A percentile compares a stretch with the other conserved stretches of the same genome.
These are phyloP conservation scores for Calocybe indica DNA, from an alignment of 768 basidiomycete species.

Conservation along the genomic window DNA sequence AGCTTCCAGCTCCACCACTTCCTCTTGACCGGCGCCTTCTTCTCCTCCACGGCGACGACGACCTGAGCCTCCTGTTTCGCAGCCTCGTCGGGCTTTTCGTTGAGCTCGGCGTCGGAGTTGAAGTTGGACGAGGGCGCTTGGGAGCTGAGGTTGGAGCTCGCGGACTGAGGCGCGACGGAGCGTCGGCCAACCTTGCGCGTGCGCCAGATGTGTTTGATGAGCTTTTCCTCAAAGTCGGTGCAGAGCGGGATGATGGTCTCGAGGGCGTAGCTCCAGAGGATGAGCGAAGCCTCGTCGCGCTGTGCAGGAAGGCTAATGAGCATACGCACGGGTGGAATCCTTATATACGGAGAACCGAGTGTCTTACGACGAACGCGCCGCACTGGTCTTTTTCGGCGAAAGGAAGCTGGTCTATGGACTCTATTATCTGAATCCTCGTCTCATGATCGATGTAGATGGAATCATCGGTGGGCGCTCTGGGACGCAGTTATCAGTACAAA, in stretches of 20 bases:
- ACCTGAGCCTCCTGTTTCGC: slow-evolving; percentile 12
- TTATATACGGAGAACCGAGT: slow-evolving; percentile 3
- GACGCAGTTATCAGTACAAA: too few relatives aligned
- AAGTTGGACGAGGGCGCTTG: slow-evolving; percentile 8
- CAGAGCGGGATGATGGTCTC: slow-evolving; percentile 62
- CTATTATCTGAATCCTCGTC: slow-evolving; percentile 82
- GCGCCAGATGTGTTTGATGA: slow-evolving; percentile 80
- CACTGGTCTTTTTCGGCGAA: slow-evolving; percentile 86
- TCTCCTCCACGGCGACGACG: slow-evolving; percentile 14
- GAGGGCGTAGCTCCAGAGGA: slow-evolving; percentile 77
- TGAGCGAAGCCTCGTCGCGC: slow-evolving; percentile 72
- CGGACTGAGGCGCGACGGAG: background rate
- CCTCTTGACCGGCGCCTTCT: slow-evolving; percentile 15
- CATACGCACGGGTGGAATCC: background rate
- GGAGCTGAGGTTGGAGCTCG: background rate
- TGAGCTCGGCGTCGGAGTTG: slow-evolving; percentile 22
- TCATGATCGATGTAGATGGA: slow-evolving; percentile 70
- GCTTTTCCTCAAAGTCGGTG: slow-evolving; percentile 68
- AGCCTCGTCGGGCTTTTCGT: slow-evolving; percentile 22
- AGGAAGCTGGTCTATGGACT: slow-evolving; percentile 58
- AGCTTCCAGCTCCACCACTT: slow-evolving; percentile 43
- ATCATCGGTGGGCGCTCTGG: slow-evolving; percentile 43
- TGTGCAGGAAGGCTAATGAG: slow-evolving; percentile 8
- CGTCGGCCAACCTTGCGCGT: slow-evolving; percentile 26
- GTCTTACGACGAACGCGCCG: slow-evolving; percentile 66